phyloP scores from a whole-genome alignment of 306 rosid species.

The Fragaria vesca region DNA sequence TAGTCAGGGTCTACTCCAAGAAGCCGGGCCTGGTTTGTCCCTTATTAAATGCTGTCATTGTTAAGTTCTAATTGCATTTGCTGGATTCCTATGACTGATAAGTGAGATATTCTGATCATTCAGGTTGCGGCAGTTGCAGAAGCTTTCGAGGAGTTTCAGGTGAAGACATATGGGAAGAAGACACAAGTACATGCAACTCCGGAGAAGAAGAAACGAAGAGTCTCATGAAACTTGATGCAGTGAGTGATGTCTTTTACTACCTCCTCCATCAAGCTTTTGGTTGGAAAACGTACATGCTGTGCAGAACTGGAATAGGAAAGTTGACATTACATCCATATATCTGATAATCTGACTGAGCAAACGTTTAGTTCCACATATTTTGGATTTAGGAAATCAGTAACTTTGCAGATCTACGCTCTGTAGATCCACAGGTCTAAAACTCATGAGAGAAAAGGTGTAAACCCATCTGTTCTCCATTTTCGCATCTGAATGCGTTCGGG shows the following conservation, averaged over 20 bases:
- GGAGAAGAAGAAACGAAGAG: slow-evolving; percentile 52
- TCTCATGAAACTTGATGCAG: not conserved
- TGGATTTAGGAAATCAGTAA: slow-evolving; percentile 3
- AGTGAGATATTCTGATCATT: not conserved
- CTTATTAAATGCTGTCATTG: not conserved
- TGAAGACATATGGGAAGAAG: slow-evolving; percentile 58
- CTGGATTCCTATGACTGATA: not conserved
- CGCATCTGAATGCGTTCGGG: not conserved
- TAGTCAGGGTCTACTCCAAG: slow-evolving; percentile 86
- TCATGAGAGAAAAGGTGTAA: not conserved
- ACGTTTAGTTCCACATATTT: slow-evolving; percentile 2
- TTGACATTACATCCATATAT: not conserved
- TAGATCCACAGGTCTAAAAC: not conserved
- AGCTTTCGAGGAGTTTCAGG: slow-evolving; percentile 83
- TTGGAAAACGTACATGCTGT: not conserved
- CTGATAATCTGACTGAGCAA: not conserved
- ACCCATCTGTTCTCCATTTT: not conserved
- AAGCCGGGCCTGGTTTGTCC: slow-evolving; percentile 73
- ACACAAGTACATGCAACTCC: slow-evolving; percentile 79
- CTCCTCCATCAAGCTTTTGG: not conserved
- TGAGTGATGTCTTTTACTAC: not conserved
- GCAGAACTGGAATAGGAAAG: not conserved
- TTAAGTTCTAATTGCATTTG: not conserved
- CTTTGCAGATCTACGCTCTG: not conserved
- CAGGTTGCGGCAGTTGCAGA: slow-evolving; percentile 75